These are phyloP conservation scores for Drechslerella dactyloides DNA, from an alignment of 2,329 filamentous ascomycete genomes.

Conservation along the genomic window DNA sequence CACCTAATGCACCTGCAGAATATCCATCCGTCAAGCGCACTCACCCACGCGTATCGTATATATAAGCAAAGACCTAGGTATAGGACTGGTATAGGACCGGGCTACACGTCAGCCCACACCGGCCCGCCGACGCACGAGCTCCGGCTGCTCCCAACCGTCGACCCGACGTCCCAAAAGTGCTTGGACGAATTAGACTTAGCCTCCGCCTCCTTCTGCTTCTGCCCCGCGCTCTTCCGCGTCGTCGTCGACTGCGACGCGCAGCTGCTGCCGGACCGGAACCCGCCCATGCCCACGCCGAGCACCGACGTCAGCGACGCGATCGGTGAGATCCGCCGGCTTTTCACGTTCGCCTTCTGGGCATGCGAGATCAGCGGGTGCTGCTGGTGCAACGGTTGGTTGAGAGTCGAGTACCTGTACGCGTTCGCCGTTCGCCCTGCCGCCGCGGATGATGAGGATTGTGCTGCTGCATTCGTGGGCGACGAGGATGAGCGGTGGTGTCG, in stretches of 20 bases:
- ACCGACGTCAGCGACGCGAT: conserved; percentile 49
- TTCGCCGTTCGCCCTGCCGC: conserved; percentile 61
- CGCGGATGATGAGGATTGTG: conserved; percentile 60
- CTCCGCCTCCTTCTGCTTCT: conserved; percentile 61
- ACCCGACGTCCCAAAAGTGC: conserved; percentile 55
- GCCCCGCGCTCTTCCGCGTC: conserved; percentile 71
- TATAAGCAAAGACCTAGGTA: not conserved
- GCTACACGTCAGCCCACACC: conserved; percentile 54
- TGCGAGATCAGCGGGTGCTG: conserved; percentile 57
- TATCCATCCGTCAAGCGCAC: too few species aligned
- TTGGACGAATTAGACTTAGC: conserved; percentile 45
- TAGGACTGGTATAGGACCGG: conserved; percentile 1
- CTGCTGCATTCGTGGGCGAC: conserved; percentile 60
- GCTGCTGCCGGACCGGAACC: conserved; percentile 65
- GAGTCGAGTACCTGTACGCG: conserved; percentile 47
- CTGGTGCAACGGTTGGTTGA: conserved; percentile 63
- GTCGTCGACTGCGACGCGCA: conserved; percentile 84
- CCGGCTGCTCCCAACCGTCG: conserved; percentile 53
- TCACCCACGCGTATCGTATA: not conserved
- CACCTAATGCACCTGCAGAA: too few species aligned
- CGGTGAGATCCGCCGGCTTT: conserved; percentile 61
- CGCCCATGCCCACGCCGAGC: conserved; percentile 43
- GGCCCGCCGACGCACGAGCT: conserved; percentile 53
- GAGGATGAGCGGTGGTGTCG: conserved; percentile 59
- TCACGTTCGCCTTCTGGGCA: conserved; percentile 56